Conservation (phyloP, 805 yeast genomes). For the Metschnikowia arizonensis region DNA sequence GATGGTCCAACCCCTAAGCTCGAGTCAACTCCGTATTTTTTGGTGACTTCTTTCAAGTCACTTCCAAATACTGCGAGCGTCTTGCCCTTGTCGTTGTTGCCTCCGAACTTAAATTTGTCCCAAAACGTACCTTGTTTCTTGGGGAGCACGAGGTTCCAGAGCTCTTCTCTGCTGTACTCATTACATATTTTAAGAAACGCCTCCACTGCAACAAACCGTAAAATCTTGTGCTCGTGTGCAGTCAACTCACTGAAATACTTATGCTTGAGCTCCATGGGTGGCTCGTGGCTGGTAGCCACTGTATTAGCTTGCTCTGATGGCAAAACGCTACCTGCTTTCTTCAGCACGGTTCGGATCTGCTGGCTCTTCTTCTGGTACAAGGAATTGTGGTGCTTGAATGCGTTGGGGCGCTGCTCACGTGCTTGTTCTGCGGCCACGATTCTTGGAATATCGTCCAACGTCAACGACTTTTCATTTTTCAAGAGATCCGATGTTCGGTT, state of each 20-base stretch:
- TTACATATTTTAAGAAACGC: slow-evolving; percentile 38
- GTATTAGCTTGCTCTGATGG: slow-evolving; percentile 11
- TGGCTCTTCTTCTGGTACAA: slow-evolving; percentile 32
- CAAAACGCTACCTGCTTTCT: slow-evolving; percentile 6
- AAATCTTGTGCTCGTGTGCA: slow-evolving; percentile 51
- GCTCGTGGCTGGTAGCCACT: not conserved
- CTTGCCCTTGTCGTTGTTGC: slow-evolving; percentile 24
- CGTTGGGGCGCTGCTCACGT: slow-evolving; percentile 86
- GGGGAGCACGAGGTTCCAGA: slow-evolving; percentile 39
- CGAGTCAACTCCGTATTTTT: slow-evolving; percentile 75
- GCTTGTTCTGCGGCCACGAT: slow-evolving; percentile 98
- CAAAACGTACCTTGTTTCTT: slow-evolving; percentile 46
- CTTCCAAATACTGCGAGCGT: slow-evolving; percentile 63
- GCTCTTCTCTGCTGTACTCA: slow-evolving; percentile 30
- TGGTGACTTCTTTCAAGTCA: slow-evolving; percentile 65
- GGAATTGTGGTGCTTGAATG: slow-evolving; percentile 73
- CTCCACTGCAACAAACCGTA: slow-evolving; percentile 57
- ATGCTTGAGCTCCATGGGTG: slow-evolving; percentile 2
- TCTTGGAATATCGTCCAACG: slow-evolving; percentile 93
- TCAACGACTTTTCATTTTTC: slow-evolving; percentile 77
- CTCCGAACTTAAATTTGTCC: slow-evolving; percentile 48
- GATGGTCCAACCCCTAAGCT: slow-evolving; percentile 81
- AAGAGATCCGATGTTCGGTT: slow-evolving; percentile 67
- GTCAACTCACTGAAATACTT: slow-evolving; percentile 64
- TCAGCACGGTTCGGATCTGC: slow-evolving; percentile 21